Conservation (phyloP, 164 flowering plant species). For the Vitis rupestris region DNA sequence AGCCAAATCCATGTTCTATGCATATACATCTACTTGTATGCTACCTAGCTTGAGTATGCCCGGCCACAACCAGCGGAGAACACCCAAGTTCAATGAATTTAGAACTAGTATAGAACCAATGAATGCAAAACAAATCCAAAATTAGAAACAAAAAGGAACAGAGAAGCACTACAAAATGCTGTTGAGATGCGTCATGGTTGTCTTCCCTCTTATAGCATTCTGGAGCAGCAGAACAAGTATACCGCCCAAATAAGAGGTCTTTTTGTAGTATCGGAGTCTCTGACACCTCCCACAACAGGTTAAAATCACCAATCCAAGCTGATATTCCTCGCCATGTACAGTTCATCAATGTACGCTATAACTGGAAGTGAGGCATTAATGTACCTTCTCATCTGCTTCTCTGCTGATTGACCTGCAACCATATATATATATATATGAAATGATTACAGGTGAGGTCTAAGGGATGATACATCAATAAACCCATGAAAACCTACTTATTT, state of each 20-base stretch:
- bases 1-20: no score
- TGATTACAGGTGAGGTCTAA: no score
- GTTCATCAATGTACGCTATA: conserved; percentile 67
- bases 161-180: neutral
- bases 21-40: no score
- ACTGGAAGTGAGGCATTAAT: conserved; percentile 63
- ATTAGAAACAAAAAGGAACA: neutral
- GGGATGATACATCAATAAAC: no score
- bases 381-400: conserved; percentile 82
- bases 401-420: conserved; percentile 70
- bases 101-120: neutral
- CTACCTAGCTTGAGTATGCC: no score
- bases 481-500: no score
- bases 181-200: neutral
- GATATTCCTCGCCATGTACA: conserved; percentile 61
- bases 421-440: neutral
- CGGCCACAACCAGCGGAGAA: no score
- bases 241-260: neutral
- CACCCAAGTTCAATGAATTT: neutral
- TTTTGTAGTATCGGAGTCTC: neutral
- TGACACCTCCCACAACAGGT: neutral
- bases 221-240: neutral
- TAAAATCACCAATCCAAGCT: conserved; percentile 76
- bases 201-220: neutral
- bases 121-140: neutral